phyloP scores from a whole-genome alignment of 495 filamentous ascomycete genomes.

The Xylaria venustula region DNA sequence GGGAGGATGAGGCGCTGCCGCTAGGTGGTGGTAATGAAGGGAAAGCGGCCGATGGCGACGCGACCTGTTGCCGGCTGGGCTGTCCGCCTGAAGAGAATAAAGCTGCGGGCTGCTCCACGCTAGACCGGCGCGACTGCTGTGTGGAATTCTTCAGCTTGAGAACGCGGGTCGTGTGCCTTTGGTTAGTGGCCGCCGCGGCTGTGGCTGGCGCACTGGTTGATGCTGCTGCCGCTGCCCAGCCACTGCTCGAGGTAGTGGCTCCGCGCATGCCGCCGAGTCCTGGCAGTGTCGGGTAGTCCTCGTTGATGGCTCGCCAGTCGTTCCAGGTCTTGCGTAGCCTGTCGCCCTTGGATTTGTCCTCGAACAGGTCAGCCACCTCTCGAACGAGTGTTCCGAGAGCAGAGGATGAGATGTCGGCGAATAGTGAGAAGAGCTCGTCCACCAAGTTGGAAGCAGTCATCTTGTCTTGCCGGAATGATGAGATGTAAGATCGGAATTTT shows the following conservation, averaged over 20 bases:
- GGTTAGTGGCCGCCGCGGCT: conserved; percentile 31
- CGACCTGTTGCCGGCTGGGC: conserved; percentile 39
- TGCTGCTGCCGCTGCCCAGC: conserved; percentile 52
- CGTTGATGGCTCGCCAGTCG: conserved; percentile 91
- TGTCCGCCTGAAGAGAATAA: conserved; percentile 17
- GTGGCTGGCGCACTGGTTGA: conserved; percentile 38
- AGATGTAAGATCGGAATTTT: conserved; percentile 75
- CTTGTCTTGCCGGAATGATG: conserved; percentile 64
- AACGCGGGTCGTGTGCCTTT: conserved; percentile 42
- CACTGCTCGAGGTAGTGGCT: conserved; percentile 43
- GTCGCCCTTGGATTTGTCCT: conserved; percentile 70
- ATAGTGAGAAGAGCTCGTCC: conserved; percentile 75
- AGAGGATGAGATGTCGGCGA: conserved; percentile 68
- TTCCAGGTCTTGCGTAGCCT: conserved; percentile 80
- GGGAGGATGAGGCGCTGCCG: conserved; percentile 17
- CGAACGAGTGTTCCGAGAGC: conserved; percentile 88
- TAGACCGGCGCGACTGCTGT: conserved; percentile 29
- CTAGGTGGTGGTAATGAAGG: conserved; percentile 66
- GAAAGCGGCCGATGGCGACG: conserved; percentile 44
- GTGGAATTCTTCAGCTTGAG: conserved; percentile 51
- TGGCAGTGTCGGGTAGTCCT: conserved; percentile 91
- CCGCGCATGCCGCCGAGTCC: conserved; percentile 61
- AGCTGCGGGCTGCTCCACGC: conserved; percentile 18
- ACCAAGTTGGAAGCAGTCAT: conserved; percentile 74
- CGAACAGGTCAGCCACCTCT: conserved; percentile 91